A percentile compares a stretch with the other conserved stretches of the same genome.
Conservation (phyloP, 768 basidiomycete genomes). For the Pleurotus cornucopiae region DNA sequence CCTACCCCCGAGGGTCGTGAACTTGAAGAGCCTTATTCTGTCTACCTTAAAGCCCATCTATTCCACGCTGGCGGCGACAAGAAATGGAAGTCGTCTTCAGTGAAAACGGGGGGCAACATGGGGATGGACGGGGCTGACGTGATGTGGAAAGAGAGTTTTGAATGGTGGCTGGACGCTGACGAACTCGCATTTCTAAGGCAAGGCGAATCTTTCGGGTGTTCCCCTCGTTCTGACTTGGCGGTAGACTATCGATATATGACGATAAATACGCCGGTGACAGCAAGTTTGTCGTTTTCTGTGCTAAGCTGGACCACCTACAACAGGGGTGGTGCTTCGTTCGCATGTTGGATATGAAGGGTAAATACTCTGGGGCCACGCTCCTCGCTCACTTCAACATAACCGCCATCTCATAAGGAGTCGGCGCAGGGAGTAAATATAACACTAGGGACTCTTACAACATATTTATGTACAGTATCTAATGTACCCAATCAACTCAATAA, state of each 20-base stretch:
- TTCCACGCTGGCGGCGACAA: slow-evolving; percentile 34
- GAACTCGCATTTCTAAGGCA: slow-evolving; percentile 52
- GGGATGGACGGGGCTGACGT: slow-evolving; percentile 30
- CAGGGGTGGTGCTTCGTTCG: slow-evolving; percentile 46
- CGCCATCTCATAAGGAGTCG: background rate
- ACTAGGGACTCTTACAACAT: background rate
- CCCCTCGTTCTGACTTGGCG: background rate
- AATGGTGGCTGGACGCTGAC: slow-evolving; percentile 48
- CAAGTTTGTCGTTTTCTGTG: slow-evolving; percentile 48
- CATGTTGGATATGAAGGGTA: slow-evolving; percentile 48
- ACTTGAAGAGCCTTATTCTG: slow-evolving; percentile 30
- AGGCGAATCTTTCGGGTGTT: slow-evolving; percentile 9
- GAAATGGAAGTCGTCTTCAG: slow-evolving; percentile 38
- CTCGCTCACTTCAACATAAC: slow-evolving; percentile 20
- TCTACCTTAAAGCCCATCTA: slow-evolving; percentile 43
- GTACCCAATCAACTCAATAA: background rate
- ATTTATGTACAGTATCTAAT: background rate
- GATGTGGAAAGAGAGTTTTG: slow-evolving; percentile 38
- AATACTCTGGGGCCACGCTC: slow-evolving; percentile 37
- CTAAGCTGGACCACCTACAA: slow-evolving; percentile 40
- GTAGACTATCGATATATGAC: slow-evolving; percentile 33
- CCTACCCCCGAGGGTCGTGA: slow-evolving; percentile 37
- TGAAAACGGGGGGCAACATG: slow-evolving; percentile 28
- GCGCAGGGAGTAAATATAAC: background rate
- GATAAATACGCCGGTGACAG: slow-evolving; percentile 41